A percentile compares a stretch with the other conserved stretches of the same genome.
phyloP scores from a whole-genome alignment of 1,139 yeast species.

The Pichia cactophila region DNA sequence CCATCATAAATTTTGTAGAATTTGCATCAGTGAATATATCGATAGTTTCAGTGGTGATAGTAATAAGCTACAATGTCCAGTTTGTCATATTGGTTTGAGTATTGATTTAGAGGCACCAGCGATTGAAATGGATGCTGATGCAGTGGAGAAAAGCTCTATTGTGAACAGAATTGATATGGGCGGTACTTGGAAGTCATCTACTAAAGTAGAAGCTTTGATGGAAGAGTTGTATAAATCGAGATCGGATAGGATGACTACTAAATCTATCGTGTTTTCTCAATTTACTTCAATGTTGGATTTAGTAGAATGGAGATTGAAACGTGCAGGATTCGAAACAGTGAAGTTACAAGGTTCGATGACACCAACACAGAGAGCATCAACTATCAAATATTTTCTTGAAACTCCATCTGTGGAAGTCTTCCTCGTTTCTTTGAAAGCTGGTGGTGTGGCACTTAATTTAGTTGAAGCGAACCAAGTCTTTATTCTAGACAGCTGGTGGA shows the following conservation, averaged over 20 bases:
- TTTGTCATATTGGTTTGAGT: constrained; percentile 86
- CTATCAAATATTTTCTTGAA: constrained; percentile 85
- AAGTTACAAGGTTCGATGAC: constrained; percentile 95
- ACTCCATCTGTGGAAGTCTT: constrained; percentile 89
- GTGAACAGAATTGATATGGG: constrained; percentile 85
- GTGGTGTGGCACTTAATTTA: constrained; percentile 93
- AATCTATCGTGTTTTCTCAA: constrained; percentile 93
- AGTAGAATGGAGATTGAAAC: constrained; percentile 87
- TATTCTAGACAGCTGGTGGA: constrained; percentile 98
- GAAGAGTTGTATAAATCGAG: constrained; percentile 85
- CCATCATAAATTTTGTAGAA: constrained; percentile 85
- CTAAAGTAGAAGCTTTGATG: constrained; percentile 91
- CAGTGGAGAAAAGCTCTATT: constrained; percentile 71
- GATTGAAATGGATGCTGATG: constrained; percentile 60
- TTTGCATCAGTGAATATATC: constrained; percentile 84
- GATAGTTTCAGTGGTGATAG: constrained; percentile 68
- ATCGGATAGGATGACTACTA: constrained; percentile 81
- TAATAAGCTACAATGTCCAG: constrained; percentile 74
- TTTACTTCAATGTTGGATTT: constrained; percentile 94
- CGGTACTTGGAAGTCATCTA: constrained; percentile 83
- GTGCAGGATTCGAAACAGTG: constrained; percentile 93
- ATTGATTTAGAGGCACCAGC: constrained; percentile 89
- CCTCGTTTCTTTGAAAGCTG: constrained; percentile 90
- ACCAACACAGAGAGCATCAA: constrained; percentile 87
- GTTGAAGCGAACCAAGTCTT: constrained; percentile 97